These are phyloP conservation scores for Kokia cookei DNA, from an alignment of 441 rosid genomes.

Conservation along the genomic window DNA sequence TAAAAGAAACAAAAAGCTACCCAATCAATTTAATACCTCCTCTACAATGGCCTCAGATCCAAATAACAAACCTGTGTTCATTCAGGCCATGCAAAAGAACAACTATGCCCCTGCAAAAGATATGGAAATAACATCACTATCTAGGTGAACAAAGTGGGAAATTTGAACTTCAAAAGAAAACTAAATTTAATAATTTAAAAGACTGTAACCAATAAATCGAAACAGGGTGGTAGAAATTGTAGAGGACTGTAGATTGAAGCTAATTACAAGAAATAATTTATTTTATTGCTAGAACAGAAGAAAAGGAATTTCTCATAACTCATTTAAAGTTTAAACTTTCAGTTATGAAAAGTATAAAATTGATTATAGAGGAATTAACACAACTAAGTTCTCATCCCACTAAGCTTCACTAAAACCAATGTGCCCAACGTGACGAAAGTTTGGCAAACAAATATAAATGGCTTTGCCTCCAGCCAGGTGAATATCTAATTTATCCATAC, in stretches of 20 bases:
- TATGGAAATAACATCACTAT: background rate
- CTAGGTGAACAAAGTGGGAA: background rate
- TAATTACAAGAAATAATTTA: background rate
- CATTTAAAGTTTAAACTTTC: background rate
- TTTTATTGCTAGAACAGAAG: background rate
- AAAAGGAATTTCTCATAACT: background rate
- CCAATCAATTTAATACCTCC: background rate
- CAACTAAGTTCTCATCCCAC: background rate
- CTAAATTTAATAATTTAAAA: background rate
- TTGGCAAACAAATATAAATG: no score
- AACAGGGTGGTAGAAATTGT: background rate
- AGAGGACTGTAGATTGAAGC: background rate
- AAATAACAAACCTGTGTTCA: conserved; percentile 73
- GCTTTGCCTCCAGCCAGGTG: no score
- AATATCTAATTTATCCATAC: no score
- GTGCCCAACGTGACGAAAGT: background rate
- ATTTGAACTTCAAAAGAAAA: background rate
- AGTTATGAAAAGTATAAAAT: background rate
- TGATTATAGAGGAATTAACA: background rate
- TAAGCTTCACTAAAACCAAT: background rate
- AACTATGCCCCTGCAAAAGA: conserved; percentile 61
- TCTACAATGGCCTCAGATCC: background rate
- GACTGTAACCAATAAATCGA: background rate
- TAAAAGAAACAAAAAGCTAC: background rate
- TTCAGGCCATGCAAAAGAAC: conserved; percentile 80